phyloP scores from a whole-genome alignment of 805 yeast species.

The Wickerhamia fluorescens region DNA sequence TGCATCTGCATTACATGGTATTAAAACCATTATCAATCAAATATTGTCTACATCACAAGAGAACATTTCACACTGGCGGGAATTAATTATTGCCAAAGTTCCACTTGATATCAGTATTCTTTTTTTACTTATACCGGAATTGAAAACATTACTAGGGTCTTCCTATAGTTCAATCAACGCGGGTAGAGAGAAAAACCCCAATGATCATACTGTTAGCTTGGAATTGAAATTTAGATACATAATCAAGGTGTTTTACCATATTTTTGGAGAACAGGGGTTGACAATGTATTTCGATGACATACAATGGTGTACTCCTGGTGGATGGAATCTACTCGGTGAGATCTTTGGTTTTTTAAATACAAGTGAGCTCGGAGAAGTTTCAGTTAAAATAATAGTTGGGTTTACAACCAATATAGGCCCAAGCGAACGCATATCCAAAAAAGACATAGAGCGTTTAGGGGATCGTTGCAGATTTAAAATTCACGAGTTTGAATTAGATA shows the following conservation, averaged over 20 bases:
- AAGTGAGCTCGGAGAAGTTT: conserved; percentile 5
- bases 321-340: conserved; percentile 23
- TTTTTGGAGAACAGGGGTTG: conserved; percentile 36
- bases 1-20: conserved; percentile 28
- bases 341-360: conserved; percentile 13
- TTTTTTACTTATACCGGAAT: conserved; percentile 38
- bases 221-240: conserved; percentile 37
- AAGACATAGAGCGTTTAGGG: neutral
- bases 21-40: conserved; percentile 33
- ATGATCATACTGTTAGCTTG: conserved; percentile 15
- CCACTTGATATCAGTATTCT: conserved; percentile 37
- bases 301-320: conserved; percentile 35
- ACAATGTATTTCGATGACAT: conserved; percentile 41
- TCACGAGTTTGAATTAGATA: conserved; percentile 8
- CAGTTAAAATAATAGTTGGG: conserved; percentile 7
- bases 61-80: conserved; percentile 34
- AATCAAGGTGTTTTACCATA: conserved; percentile 35
- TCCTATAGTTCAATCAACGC: no score
- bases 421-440: neutral
- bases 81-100: conserved; percentile 27
- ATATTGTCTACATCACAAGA: conserved; percentile 31
- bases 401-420: conserved; percentile 1
- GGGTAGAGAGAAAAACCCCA: conserved; percentile 5
- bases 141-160: conserved; percentile 36
- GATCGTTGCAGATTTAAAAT: conserved; percentile 1